Evolutionary conservation across 2,329 filamentous ascomycete species (phyloP), one percentile per base, ranked within the genome.

Genomic region (Truncatella angustata): DNA sequence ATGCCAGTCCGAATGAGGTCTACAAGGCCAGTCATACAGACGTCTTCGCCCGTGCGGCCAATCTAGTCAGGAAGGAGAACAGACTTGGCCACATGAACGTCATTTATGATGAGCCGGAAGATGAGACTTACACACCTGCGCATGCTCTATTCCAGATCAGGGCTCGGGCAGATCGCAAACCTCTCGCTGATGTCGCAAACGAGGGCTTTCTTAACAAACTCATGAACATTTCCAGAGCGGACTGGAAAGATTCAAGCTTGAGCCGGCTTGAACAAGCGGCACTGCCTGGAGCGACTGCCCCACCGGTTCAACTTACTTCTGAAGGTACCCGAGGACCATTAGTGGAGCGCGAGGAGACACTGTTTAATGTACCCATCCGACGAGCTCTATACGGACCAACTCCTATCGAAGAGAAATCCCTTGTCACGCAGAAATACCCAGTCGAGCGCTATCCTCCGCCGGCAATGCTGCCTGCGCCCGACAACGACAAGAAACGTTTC

Each of bases 81-180:
- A 78, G 83, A n/a, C 76, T 93, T 24, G 82, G 81, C 16, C 77
- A 78, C 21, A 77, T 95, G 64, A 82, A 81, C 51, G 78, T 89
- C 12, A 71, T 86, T 7, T 96, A 96, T 66, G 84, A 88, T 48
- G 83, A 88, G 35, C 76, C 80, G 1, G 77, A 81, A 16, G 78
- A 84, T 46, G 67, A 79, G 54, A 77, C 78, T 46, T 91, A 82
- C 60, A 82, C 83, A 0, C 90, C 91, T 0, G 76, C 81, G 0
- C 90, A 95, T 65, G 85, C 90, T 0, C 78, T 97, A 65, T 85
- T 99, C 69, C 87, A 91, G 63, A 91, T 97, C 56, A 78, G 84
- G 26, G 81, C 88, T 30, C 84, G 88, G 16, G 80, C 84, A 48
- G 82, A 89, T 61, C 82, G 81, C 34, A 78, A 75, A 57, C 80